Evolutionary conservation across 1,284 basidiomycete species (phyloP), one percentile per base, ranked within the genome.

Genomic region (Marasmius sp.): DNA sequence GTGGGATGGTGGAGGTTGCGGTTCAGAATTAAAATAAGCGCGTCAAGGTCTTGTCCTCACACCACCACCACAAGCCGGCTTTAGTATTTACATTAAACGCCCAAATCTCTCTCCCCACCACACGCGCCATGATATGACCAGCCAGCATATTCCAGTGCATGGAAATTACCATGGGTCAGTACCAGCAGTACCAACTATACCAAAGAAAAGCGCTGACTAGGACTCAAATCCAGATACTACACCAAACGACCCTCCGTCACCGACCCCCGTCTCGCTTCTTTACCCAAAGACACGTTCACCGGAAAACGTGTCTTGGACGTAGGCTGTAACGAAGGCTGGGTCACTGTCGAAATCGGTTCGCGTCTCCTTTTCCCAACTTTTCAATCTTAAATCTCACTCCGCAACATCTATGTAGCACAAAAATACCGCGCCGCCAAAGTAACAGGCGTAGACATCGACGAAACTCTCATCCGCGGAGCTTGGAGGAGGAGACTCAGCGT

Each of bases 261-360:
- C 33, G 90, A 93, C 70, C 80, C 81, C 0, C 81, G 92, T 20
- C 79, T 93, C 1, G 74, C 80, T 1, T 72, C 88, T 10, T 73
- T 94, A 0, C 85, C 89, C 0, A 55, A 70, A 3, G 68, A 74
- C 4, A 76, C 89, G 36, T 86, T 94, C 67, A 22, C 62, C 2
- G 79, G 74, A 22, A 83, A 83, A 59, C 76, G 79, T 52, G 87
- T 94, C 1, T 79, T 94, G 10, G 93, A 95, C 70, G 74, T 94
- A 0, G 93, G 93, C 2, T 93, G 91, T 70, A 95, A 94, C 71
- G 88, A 92, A 70, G 93, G 93, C 1, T 85, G 82, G 79, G 85
- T 94, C 22, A 89, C 91, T 0, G 90, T 89, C 67, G 90, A 94
- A 71, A 86, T 94, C 43, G 93, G 92, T 89, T 63, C 52, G 77